These are phyloP conservation scores for Cutaneotrichosporon mucoides DNA, from an alignment of 1,284 basidiomycete genomes.

Conservation along the genomic window DNA sequence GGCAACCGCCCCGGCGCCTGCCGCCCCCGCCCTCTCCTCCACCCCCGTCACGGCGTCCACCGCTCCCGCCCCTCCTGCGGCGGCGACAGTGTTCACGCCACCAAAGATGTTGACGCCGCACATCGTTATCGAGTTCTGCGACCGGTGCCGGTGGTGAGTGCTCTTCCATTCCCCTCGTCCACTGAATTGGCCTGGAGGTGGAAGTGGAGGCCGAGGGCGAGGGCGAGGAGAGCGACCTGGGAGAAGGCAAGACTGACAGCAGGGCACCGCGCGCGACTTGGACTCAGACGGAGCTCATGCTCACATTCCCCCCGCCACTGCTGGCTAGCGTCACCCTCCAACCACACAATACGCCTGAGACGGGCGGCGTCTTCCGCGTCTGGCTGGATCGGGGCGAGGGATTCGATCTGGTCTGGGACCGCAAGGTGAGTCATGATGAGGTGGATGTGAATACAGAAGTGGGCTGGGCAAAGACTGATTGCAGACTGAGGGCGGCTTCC, in stretches of 20 bases:
- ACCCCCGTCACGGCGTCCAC: neutral
- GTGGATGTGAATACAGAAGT: too few species aligned
- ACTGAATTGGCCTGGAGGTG: too few species aligned
- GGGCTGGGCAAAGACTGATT: constrained; percentile 8
- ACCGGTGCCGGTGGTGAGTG: constrained; percentile 60
- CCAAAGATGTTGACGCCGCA: constrained; percentile 55
- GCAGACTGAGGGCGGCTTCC: constrained; percentile 83
- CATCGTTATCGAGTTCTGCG: constrained; percentile 74
- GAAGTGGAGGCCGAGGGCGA: too few species aligned
- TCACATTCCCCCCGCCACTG: constrained; percentile 76
- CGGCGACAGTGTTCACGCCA: constrained; percentile 59
- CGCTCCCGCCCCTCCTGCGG: too few species aligned
- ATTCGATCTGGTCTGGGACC: constrained; percentile 46
- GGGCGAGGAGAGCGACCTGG: too few species aligned
- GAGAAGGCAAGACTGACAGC: constrained; percentile 44
- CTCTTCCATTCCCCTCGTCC: too few species aligned
- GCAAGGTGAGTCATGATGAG: constrained; percentile 47
- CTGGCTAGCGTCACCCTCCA: constrained; percentile 65
- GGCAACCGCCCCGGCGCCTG: too few species aligned
- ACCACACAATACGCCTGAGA: constrained; percentile 72
- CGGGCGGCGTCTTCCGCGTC: constrained; percentile 79
- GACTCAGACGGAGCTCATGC: constrained; percentile 79
- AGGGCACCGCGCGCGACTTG: constrained; percentile 66
- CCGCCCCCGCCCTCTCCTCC: neutral
- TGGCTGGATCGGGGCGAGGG: constrained; percentile 60